Evolutionary conservation across 2,329 filamentous ascomycete genomes (phyloP).

Genomic region (Pestalotiopsis sp.): DNA sequence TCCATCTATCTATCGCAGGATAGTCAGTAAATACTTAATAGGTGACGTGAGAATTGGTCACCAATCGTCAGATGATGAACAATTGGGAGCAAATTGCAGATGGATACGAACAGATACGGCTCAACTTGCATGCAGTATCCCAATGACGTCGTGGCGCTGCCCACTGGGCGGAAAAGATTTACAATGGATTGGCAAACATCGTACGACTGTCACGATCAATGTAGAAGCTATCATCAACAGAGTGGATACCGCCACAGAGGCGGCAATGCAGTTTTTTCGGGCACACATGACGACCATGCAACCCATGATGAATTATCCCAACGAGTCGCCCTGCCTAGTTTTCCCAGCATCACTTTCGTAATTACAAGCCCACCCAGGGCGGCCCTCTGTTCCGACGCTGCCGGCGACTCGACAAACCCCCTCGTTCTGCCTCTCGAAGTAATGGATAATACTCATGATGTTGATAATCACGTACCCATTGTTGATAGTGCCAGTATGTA

Average conservation of each 20-base stretch:
- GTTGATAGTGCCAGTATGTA: neutral
- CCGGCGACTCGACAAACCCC: neutral
- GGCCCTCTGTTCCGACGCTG: neutral
- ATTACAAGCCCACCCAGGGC: neutral
- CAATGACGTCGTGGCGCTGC: neutral
- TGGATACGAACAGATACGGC: neutral
- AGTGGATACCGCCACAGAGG: neutral
- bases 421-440: neutral
- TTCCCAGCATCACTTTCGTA: neutral
- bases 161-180: neutral
- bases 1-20: no score
- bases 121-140: neutral
- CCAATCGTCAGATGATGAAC: neutral
- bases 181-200: neutral
- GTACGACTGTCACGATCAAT: neutral
- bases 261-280: neutral
- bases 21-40: no score
- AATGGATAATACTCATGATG: neutral
- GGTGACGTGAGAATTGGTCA: no score
- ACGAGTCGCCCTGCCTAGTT: neutral
- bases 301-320: neutral
- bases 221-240: neutral
- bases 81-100: neutral
- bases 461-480: neutral
- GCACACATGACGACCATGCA: neutral